Base-by-base conservation (phyloP, 2,329 filamentous ascomycete genomes). In the Chaetothyriales sp. region DNA sequence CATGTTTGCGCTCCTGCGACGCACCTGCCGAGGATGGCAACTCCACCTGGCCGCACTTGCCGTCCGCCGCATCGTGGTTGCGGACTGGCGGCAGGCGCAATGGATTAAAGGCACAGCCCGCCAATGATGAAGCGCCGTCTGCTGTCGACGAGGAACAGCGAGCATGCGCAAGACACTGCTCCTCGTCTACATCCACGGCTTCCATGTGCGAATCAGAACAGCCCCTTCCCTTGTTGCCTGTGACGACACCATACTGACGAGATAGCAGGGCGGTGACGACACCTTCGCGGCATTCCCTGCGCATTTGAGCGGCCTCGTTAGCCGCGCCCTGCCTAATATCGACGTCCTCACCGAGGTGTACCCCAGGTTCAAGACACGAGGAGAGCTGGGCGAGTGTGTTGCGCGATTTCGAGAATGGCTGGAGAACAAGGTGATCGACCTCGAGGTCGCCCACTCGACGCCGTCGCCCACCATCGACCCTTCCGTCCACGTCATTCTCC, bases 361-460 rank as follows among this genome's bases (percentile, higher is more conserved):
- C 57, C 73, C 73, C 18, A 71, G 69, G 55, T 75, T 73, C 60
- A 71, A 75, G 58, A 75, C 73, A 2, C 65, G 69, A 54, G 73
- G 73, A 3, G 71, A 72, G 33, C 55, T 75, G 51, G 68, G 66
- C 53, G 69, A 72, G 55, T 70, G 67, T 52, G 73, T 75, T 46
- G 63, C 58, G 3, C 64, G 62, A 22, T 71, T 75, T 51, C 64
- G 70, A 59, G 72, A 75, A 64, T 75, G 73, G 72, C 79, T 97
- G 15, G 81, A 89, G 59, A 84, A 95, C 65, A 86, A 86, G 62
- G 86, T 97, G 61, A 95, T 97, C 61, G 92, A 97, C 67, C 74
- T 95, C 62, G 90, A 98, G 69, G 89, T 95, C 52, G 81, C 77
- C 25, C 85, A 86, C 60, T 76, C 77, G 46, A 90, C 88, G 0